A percentile compares a stretch with the other conserved stretches of the same genome.
Evolutionary conservation across 2,329 filamentous ascomycete species (phyloP).

Genomic region (Colletotrichum gigasporum): DNA sequence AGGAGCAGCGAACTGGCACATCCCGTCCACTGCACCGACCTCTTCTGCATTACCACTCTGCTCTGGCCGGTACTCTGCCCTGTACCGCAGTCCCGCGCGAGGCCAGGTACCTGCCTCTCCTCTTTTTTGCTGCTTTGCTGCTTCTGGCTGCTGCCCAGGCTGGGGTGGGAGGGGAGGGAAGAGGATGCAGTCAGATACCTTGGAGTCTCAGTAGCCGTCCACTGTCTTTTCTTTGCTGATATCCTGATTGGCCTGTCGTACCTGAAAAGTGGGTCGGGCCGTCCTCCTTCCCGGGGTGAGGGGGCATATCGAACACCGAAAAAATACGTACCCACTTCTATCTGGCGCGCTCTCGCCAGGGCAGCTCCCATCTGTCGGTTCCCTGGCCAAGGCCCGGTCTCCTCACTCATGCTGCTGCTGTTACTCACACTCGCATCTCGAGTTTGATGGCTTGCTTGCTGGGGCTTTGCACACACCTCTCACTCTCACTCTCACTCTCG

Average conservation of each 20-base stretch:
- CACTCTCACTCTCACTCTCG: not conserved
- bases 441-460: not conserved
- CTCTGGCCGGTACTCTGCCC: not conserved
- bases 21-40: not conserved
- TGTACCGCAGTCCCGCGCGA: not conserved
- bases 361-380: not conserved
- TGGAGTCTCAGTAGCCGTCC: constrained; percentile 30
- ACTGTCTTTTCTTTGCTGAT: constrained; percentile 15
- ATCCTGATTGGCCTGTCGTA: constrained; percentile 3
- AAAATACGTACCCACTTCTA: constrained; percentile 5
- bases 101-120: not conserved
- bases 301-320: constrained; percentile 13
- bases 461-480: not conserved
- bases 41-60: not conserved
- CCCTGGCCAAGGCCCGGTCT: not conserved
- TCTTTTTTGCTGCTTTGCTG: not conserved
- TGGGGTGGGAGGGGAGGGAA: not conserved
- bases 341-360: not conserved
- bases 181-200: constrained; percentile 27
- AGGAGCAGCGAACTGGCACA: too few relatives aligned
- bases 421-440: constrained; percentile 1
- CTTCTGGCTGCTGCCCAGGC: constrained; percentile 3
- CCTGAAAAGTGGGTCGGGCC: not conserved
- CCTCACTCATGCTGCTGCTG: not conserved
- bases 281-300: constrained; percentile 7